Evolutionary conservation across 148 eudicot genomes (phyloP).

Genomic region (Rhododendron ferrugineum): DNA sequence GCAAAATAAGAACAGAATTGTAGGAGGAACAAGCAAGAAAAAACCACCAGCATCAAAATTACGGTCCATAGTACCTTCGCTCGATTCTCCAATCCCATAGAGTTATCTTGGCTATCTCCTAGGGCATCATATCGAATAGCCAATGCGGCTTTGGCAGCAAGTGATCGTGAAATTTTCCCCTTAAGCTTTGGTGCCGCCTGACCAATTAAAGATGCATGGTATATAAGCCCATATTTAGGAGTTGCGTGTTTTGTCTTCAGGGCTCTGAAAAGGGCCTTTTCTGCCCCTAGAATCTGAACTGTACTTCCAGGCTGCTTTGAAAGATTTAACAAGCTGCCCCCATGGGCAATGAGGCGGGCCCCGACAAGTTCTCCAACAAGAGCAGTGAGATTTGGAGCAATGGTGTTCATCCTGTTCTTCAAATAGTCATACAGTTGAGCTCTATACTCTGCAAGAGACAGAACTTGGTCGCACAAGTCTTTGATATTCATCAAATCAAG

Average conservation of each 20-base stretch:
- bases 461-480: slow-evolving; percentile 87
- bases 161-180: slow-evolving; percentile 90
- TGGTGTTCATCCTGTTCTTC: slow-evolving; percentile 89
- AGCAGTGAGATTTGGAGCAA: slow-evolving; percentile 94
- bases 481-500: slow-evolving; percentile 78
- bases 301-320: slow-evolving; percentile 99
- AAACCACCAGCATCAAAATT: neutral
- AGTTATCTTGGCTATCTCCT: slow-evolving; percentile 72
- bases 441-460: slow-evolving; percentile 82
- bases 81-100: slow-evolving; percentile 85
- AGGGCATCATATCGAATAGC: slow-evolving; percentile 94
- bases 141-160: slow-evolving; percentile 82
- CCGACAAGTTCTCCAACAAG: slow-evolving; percentile 98
- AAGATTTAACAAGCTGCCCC: slow-evolving; percentile 88
- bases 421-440: slow-evolving; percentile 86
- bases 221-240: slow-evolving; percentile 92
- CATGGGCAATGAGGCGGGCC: slow-evolving; percentile 93
- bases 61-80: slow-evolving; percentile 44
- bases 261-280: slow-evolving; percentile 95
- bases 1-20: neutral
- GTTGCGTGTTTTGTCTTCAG: slow-evolving; percentile 95
- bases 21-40: neutral
- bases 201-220: slow-evolving; percentile 90
- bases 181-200: slow-evolving; percentile 96
- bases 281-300: slow-evolving; percentile 97